Evolutionary conservation across 1,284 basidiomycete genomes (phyloP).

Genomic region (Leccinum angustisporum): DNA sequence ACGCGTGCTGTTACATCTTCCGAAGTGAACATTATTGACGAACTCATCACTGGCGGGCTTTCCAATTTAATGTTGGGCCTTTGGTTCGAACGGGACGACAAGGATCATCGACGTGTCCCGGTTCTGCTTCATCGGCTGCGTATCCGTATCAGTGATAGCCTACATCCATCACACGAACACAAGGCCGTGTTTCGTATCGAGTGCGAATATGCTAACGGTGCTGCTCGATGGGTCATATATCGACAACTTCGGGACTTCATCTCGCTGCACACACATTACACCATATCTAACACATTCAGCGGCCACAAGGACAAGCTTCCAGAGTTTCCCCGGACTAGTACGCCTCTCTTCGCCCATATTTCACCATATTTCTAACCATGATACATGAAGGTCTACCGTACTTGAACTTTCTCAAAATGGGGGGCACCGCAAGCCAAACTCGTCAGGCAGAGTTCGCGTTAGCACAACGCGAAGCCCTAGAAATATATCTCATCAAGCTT

Average conservation of each 20-base stretch:
- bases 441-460: constrained; percentile 76
- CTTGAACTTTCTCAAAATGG: constrained; percentile 76
- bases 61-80: constrained; percentile 84
- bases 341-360: constrained; percentile 28
- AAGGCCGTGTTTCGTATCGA: constrained; percentile 91
- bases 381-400: constrained; percentile 71
- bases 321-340: constrained; percentile 88
- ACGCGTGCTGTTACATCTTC: constrained; percentile 49
- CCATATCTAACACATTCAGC: constrained; percentile 80
- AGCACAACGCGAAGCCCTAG: constrained; percentile 77
- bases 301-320: constrained; percentile 78
- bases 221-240: constrained; percentile 94
- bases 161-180: constrained; percentile 76
- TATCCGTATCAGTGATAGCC: constrained; percentile 81
- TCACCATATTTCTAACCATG: not conserved
- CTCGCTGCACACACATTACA: constrained; percentile 88
- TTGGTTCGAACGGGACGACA: constrained; percentile 92
- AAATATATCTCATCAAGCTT: constrained; percentile 87
- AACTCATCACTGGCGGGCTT: constrained; percentile 80
- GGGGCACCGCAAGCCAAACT: constrained; percentile 49
- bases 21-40: constrained; percentile 79
- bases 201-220: constrained; percentile 96
- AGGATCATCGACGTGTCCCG: constrained; percentile 80
- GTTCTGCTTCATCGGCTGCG: constrained; percentile 85
- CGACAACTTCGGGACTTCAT: constrained; percentile 93